A percentile compares a stretch with the other conserved stretches of the same genome.
Evolutionary conservation across 768 basidiomycete species (phyloP).

Genomic region (Leccinum variicolor): DNA sequence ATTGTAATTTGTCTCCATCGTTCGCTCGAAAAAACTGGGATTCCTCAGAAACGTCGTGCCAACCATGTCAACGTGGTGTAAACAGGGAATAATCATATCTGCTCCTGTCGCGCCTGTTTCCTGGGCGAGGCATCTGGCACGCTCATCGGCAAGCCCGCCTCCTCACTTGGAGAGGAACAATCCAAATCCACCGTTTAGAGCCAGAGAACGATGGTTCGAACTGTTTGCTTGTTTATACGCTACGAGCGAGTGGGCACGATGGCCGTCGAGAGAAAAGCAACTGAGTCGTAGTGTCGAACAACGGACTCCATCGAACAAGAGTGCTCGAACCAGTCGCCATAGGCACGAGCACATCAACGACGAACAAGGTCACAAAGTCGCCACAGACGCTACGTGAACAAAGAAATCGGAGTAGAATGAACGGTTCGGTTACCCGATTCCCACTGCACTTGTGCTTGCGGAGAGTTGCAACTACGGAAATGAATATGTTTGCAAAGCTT

Average conservation of each 20-base stretch:
- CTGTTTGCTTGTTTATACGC: not conserved
- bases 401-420: not conserved
- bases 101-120: slow-evolving; percentile 42
- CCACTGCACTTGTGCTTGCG: not conserved
- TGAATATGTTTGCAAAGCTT: too few relatives aligned
- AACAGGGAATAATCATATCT: slow-evolving; percentile 66
- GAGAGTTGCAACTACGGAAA: not conserved
- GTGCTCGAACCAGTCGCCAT: not conserved
- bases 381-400: not conserved
- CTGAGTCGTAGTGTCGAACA: not conserved
- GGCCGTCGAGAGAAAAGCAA: not conserved
- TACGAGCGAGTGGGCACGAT: not conserved
- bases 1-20: slow-evolving; percentile 70
- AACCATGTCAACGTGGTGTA: slow-evolving; percentile 86
- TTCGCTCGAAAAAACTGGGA: slow-evolving; percentile 55
- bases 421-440: not conserved
- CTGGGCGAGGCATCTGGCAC: slow-evolving; percentile 14
- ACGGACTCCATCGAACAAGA: not conserved
- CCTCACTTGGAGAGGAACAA: not conserved
- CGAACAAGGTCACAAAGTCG: not conserved
- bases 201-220: not conserved
- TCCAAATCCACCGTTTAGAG: not conserved
- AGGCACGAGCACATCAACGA: not conserved
- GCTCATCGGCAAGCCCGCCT: slow-evolving; percentile 25
- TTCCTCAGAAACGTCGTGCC: slow-evolving; percentile 63